These are phyloP conservation scores for Hirsutella minnesotensis DNA, from an alignment of 2,329 filamentous ascomycete species.

Conservation along the genomic window DNA sequence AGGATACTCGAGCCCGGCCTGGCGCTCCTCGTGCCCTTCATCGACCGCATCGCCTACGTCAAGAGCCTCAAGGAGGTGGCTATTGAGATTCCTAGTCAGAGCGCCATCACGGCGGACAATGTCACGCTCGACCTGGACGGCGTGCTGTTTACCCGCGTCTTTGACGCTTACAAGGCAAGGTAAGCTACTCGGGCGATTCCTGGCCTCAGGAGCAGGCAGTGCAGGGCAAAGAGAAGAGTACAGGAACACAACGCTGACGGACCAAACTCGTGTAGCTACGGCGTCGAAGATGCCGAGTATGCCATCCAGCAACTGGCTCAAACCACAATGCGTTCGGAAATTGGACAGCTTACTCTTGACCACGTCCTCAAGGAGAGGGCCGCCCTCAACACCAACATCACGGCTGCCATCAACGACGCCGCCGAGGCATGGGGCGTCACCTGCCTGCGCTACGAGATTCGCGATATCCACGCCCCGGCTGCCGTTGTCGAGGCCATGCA, in stretches of 20 bases:
- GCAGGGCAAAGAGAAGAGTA: no score
- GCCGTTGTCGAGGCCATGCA: slow-evolving; percentile 97
- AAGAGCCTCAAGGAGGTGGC: slow-evolving; percentile 94
- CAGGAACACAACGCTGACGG: not conserved
- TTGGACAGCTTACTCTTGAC: slow-evolving; percentile 90
- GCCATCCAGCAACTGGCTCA: slow-evolving; percentile 96
- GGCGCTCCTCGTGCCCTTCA: slow-evolving; percentile 75
- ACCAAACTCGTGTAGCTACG: slow-evolving; percentile 53
- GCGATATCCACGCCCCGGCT: slow-evolving; percentile 91
- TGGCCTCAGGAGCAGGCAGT: no score
- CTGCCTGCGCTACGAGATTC: slow-evolving; percentile 93
- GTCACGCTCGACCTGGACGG: slow-evolving; percentile 94
- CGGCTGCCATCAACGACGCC: slow-evolving; percentile 96
- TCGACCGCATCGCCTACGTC: slow-evolving; percentile 95
- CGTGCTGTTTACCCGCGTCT: slow-evolving; percentile 88
- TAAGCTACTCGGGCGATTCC: slow-evolving; percentile 30
- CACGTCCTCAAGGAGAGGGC: slow-evolving; percentile 96
- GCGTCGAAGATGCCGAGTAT: slow-evolving; percentile 96
- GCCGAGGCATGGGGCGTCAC: slow-evolving; percentile 94
- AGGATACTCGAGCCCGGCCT: slow-evolving; percentile 86
- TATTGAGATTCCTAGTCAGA: slow-evolving; percentile 94
- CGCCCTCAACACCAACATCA: slow-evolving; percentile 94
- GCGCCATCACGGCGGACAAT: slow-evolving; percentile 96
- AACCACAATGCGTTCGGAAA: slow-evolving; percentile 98
- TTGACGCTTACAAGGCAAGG: slow-evolving; percentile 97